phyloP scores from a whole-genome alignment of 345 rosid genomes.

The Dipteronia sinensis region DNA sequence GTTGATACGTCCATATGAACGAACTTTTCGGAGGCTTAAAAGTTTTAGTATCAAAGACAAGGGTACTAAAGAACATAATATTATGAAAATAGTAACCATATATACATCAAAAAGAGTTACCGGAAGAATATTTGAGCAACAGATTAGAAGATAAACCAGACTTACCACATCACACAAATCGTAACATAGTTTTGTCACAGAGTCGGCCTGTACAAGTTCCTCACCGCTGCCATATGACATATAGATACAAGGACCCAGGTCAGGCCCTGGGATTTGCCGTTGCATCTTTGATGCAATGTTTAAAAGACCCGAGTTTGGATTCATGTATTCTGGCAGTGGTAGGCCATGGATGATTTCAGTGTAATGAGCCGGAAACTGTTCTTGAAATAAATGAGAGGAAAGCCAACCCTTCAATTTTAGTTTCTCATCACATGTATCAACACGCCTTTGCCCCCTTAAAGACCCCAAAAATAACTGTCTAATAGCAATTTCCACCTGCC shows the following conservation, averaged over 20 bases:
- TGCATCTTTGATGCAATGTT: constrained; percentile 74
- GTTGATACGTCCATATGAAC: neutral
- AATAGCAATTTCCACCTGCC: constrained; percentile 85
- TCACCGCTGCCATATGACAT: constrained; percentile 81
- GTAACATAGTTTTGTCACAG: constrained; percentile 66
- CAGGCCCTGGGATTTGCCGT: constrained; percentile 46
- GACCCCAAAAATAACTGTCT: constrained; percentile 77
- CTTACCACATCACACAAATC: constrained; percentile 77
- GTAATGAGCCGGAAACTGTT: constrained; percentile 82
- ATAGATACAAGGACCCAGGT: constrained; percentile 75
- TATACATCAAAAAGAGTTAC: neutral
- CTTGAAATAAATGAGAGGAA: constrained; percentile 70
- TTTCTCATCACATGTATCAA: constrained; percentile 66
- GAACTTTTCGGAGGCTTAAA: neutral
- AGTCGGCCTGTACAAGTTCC: constrained; percentile 50
- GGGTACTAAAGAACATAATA: neutral
- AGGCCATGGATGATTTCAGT: constrained; percentile 62
- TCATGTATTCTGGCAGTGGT: constrained; percentile 87
- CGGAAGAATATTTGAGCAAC: constrained; percentile 2
- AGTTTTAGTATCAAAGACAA: neutral
- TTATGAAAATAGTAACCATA: neutral
- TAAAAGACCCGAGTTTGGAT: constrained; percentile 64
- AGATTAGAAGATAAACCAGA: constrained; percentile 19
- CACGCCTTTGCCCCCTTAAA: constrained; percentile 57
- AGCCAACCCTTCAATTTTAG: constrained; percentile 92